Conservation (phyloP, 805 yeast genomes). For the Scheffersomyces ergatensis region DNA sequence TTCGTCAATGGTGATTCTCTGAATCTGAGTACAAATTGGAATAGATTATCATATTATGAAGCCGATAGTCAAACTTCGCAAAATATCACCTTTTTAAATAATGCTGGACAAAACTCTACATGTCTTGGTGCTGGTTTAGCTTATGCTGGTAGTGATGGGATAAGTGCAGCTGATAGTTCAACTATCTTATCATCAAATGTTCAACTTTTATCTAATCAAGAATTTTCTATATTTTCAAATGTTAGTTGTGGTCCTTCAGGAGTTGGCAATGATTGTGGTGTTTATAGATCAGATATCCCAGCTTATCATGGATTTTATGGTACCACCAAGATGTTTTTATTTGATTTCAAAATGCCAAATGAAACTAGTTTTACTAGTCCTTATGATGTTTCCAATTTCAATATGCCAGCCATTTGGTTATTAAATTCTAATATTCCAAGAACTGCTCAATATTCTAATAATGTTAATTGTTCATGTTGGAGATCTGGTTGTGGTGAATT, state of each 20-base stretch:
- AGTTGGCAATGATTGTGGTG: constrained; percentile 63
- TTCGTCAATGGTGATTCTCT: constrained; percentile 30
- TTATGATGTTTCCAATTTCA: constrained; percentile 35
- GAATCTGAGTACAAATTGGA: constrained; percentile 45
- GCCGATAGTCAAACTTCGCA: constrained; percentile 46
- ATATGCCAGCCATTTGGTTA: constrained; percentile 79
- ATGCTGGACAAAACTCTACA: constrained; percentile 56
- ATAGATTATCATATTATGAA: constrained; percentile 59
- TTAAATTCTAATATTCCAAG: constrained; percentile 71
- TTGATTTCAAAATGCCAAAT: constrained; percentile 66
- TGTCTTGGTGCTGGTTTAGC: constrained; percentile 71
- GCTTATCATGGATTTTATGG: constrained; percentile 74
- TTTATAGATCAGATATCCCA: constrained; percentile 69
- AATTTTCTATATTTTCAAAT: constrained; percentile 59
- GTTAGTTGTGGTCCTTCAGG: constrained; percentile 57
- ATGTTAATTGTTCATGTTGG: constrained; percentile 73
- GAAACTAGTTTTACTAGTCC: constrained; percentile 33
- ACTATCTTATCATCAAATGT: constrained; percentile 50
- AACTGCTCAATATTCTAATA: constrained; percentile 66
- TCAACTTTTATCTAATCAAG: constrained; percentile 55
- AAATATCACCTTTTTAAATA: constrained; percentile 67
- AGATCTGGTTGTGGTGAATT: constrained; percentile 76
- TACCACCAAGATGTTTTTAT: constrained; percentile 65
- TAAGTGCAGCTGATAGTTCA: constrained; percentile 40
- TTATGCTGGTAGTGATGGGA: constrained; percentile 60